Percentiles rank a stretch among this genome's conserved stretches.
Evolutionary conservation across 1,284 basidiomycete species (phyloP).

Genomic region (Anthracocystis panici-leucophaei): DNA sequence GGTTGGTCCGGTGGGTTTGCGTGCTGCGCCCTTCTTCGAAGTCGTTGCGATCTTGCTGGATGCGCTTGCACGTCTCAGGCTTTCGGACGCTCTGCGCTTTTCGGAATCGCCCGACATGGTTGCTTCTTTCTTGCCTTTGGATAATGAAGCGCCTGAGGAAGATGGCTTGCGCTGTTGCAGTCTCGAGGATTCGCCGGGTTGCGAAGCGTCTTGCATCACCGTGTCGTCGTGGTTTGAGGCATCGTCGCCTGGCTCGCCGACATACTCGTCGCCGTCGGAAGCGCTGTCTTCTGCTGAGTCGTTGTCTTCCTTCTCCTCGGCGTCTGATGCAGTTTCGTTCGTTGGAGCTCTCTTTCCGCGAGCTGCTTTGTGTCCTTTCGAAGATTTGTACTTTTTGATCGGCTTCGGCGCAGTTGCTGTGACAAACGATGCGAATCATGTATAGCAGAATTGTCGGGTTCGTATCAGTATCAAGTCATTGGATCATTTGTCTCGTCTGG

Average conservation of each 20-base stretch:
- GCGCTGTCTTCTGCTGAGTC: constrained; percentile 22
- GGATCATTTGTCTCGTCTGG: neutral
- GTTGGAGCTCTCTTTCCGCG: neutral
- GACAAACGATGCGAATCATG: neutral
- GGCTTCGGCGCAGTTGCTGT: constrained; percentile 14
- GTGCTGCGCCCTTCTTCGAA: constrained; percentile 24
- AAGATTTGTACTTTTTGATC: constrained; percentile 26
- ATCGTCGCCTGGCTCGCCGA: constrained; percentile 18
- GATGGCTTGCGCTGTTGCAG: constrained; percentile 7
- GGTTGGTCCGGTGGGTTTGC: constrained; percentile 26
- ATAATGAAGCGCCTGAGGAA: neutral
- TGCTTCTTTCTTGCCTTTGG: neutral
- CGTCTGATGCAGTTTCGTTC: constrained; percentile 6
- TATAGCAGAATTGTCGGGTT: neutral
- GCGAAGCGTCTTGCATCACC: constrained; percentile 9
- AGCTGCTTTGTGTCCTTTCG: constrained; percentile 16
- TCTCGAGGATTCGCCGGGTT: neutral
- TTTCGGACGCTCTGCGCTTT: constrained; percentile 15
- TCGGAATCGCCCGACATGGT: neutral
- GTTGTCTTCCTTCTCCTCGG: constrained; percentile 17
- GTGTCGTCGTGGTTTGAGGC: constrained; percentile 30
- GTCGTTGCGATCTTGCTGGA: constrained; percentile 13
- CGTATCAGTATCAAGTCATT: neutral
- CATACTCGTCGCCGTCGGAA: constrained; percentile 29
- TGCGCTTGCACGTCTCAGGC: constrained; percentile 23